Conservation (phyloP, 1,284 basidiomycete genomes). For the Abortiporus biennis region DNA sequence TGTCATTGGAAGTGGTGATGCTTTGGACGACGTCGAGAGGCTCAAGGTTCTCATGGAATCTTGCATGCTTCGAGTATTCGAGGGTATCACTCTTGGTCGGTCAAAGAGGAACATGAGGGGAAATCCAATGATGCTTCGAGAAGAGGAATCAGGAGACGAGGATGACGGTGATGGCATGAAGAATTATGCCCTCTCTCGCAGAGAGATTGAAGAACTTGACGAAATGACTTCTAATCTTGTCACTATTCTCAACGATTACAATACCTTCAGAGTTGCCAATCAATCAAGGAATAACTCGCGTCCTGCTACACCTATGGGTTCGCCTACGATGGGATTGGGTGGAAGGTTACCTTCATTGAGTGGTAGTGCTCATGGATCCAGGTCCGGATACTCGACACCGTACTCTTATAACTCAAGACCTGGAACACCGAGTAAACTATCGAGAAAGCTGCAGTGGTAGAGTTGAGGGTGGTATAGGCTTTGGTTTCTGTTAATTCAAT, state of each 20-base stretch:
- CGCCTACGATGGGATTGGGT: constrained; percentile 29
- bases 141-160: constrained; percentile 60
- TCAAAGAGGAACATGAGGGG: constrained; percentile 26
- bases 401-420: constrained; percentile 50
- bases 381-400: constrained; percentile 33
- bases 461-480: no score
- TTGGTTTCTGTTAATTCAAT: no score
- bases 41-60: constrained; percentile 80
- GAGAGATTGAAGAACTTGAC: constrained; percentile 74
- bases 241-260: constrained; percentile 60
- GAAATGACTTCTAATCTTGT: constrained; percentile 71
- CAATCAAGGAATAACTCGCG: constrained; percentile 58
- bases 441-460: constrained; percentile 1
- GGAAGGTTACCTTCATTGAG: constrained; percentile 5
- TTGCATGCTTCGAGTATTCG: constrained; percentile 88
- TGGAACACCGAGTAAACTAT: constrained; percentile 54
- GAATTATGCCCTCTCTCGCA: constrained; percentile 48
- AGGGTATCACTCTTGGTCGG: constrained; percentile 63
- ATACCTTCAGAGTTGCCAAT: constrained; percentile 47
- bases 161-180: constrained; percentile 32
- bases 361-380: constrained; percentile 22
- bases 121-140: constrained; percentile 29
- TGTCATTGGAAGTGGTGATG: constrained; percentile 71
- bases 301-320: constrained; percentile 55
- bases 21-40: constrained; percentile 81